Percentiles rank a stretch among this genome's conserved stretches.
These are phyloP conservation scores for Calamus simplicifolius DNA, from an alignment of 176 grass and related monocot species.

Conservation along the genomic window DNA sequence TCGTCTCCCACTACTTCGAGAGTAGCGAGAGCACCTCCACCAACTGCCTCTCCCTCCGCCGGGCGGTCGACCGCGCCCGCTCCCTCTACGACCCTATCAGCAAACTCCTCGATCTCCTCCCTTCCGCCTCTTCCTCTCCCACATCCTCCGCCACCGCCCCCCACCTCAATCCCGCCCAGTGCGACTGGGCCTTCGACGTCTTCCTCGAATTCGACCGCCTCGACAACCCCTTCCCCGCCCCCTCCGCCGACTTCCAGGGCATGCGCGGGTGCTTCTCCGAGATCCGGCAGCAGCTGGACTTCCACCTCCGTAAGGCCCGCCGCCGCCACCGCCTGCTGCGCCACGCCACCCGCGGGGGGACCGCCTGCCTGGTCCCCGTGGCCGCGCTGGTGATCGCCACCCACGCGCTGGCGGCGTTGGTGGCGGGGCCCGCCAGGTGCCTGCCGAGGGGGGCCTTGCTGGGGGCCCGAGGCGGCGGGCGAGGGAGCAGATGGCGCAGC, in stretches of 20 bases:
- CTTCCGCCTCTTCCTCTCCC: background rate
- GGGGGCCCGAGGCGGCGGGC: slow-evolving; percentile 23
- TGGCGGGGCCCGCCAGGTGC: slow-evolving; percentile 24
- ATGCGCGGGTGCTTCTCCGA: slow-evolving; percentile 52
- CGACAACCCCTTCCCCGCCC: slow-evolving; percentile 64
- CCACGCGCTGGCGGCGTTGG: slow-evolving; percentile 29
- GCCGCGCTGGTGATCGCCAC: slow-evolving; percentile 50
- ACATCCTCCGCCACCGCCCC: slow-evolving; percentile 4
- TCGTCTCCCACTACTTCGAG: slow-evolving; percentile 66
- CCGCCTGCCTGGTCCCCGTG: slow-evolving; percentile 53
- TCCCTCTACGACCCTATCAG: slow-evolving; percentile 54
- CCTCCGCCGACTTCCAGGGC: slow-evolving; percentile 37
- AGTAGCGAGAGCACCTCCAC: slow-evolving; percentile 62
- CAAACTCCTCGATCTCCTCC: slow-evolving; percentile 51
- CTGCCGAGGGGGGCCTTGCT: slow-evolving; percentile 19
- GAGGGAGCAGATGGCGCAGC: slow-evolving; percentile 52
- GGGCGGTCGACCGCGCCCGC: slow-evolving; percentile 32
- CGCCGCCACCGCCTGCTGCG: slow-evolving; percentile 34
- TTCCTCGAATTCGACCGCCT: slow-evolving; percentile 60
- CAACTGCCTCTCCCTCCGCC: slow-evolving; percentile 54
- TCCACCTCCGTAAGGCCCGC: slow-evolving; percentile 42
- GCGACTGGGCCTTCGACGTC: slow-evolving; percentile 71
- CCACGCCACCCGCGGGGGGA: slow-evolving; percentile 37
- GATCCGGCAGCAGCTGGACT: slow-evolving; percentile 65
- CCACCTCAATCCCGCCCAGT: slow-evolving; percentile 23